phyloP scores from a whole-genome alignment of 2,329 filamentous ascomycete genomes.

The Sporothrix globosa region DNA sequence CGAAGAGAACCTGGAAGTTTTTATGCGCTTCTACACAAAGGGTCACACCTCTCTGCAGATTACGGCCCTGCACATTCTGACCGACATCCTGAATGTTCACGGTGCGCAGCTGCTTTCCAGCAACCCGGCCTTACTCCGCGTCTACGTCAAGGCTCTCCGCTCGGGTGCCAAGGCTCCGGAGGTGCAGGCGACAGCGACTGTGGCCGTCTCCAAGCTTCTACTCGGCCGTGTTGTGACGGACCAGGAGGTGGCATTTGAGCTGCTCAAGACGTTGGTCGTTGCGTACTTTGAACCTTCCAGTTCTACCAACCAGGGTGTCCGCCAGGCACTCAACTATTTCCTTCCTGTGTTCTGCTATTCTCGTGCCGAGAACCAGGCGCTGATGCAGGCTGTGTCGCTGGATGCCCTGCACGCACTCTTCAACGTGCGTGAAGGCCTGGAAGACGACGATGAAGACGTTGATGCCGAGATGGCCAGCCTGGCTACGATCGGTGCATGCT shows the following conservation, averaged over 20 bases:
- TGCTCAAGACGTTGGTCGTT: slow-evolving; percentile 83
- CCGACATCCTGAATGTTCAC: slow-evolving; percentile 89
- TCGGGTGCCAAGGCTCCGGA: slow-evolving; percentile 67
- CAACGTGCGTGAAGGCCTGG: slow-evolving; percentile 70
- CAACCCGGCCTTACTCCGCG: slow-evolving; percentile 74
- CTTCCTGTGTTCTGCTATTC: slow-evolving; percentile 93
- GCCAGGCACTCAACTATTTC: slow-evolving; percentile 91
- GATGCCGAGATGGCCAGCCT: slow-evolving; percentile 79
- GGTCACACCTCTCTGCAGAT: slow-evolving; percentile 88
- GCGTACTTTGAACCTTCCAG: slow-evolving; percentile 90
- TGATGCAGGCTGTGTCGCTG: slow-evolving; percentile 75
- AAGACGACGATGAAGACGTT: slow-evolving; percentile 75
- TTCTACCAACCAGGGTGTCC: slow-evolving; percentile 74
- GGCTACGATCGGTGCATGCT: slow-evolving; percentile 74
- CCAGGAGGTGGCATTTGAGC: slow-evolving; percentile 64
- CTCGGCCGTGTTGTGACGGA: slow-evolving; percentile 78
- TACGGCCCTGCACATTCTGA: slow-evolving; percentile 86
- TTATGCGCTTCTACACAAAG: slow-evolving; percentile 94
- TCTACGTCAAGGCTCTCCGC: slow-evolving; percentile 82
- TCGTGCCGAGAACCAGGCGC: slow-evolving; percentile 75
- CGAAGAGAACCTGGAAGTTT: slow-evolving; percentile 86
- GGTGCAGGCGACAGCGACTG: slow-evolving; percentile 79
- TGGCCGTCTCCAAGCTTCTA: slow-evolving; percentile 83
- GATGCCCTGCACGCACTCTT: slow-evolving; percentile 75
- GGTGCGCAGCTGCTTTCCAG: slow-evolving; percentile 73